Conservation (phyloP, 768 basidiomycete genomes). For the Paxillus rubicundulus region DNA sequence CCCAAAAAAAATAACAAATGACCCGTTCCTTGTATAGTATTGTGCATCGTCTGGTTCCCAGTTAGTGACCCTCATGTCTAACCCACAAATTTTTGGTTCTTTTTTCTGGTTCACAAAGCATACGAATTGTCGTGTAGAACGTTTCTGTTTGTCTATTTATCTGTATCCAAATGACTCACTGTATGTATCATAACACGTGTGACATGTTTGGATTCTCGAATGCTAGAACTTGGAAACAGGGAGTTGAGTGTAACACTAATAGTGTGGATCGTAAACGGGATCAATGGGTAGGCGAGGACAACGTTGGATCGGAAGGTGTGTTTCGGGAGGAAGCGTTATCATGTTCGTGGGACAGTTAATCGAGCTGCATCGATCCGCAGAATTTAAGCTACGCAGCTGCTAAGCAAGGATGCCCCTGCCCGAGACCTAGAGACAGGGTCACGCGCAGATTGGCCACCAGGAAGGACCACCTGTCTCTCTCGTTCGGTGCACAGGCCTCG, state of each 20-base stretch:
- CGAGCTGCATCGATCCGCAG: no score
- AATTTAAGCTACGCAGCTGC: no score
- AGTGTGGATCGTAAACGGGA: no score
- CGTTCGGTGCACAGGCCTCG: slow-evolving; percentile 14
- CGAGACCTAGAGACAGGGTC: not conserved
- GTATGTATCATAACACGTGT: slow-evolving; percentile 22
- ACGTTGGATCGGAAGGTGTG: no score
- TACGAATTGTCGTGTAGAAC: slow-evolving; percentile 19
- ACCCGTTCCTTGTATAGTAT: slow-evolving; percentile 21
- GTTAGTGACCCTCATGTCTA: slow-evolving; percentile 15
- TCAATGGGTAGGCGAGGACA: no score
- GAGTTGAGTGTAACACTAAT: not conserved
- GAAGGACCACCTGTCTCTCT: not conserved
- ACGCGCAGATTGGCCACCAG: not conserved
- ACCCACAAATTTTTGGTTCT: slow-evolving; percentile 20
- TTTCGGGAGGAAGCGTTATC: no score
- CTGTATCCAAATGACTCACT: slow-evolving; percentile 12
- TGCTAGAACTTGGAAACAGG: not conserved
- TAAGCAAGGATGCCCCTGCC: no score
- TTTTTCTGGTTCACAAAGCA: slow-evolving; percentile 6
- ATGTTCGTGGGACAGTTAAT: no score
- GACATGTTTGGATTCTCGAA: not conserved
- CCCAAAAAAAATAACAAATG: slow-evolving; percentile 17
- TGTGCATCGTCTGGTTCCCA: slow-evolving; percentile 27
- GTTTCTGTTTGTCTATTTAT: slow-evolving; percentile 17